Evolutionary conservation across 1,284 basidiomycete genomes (phyloP).

Genomic region (Mrakiaceae sp.): DNA sequence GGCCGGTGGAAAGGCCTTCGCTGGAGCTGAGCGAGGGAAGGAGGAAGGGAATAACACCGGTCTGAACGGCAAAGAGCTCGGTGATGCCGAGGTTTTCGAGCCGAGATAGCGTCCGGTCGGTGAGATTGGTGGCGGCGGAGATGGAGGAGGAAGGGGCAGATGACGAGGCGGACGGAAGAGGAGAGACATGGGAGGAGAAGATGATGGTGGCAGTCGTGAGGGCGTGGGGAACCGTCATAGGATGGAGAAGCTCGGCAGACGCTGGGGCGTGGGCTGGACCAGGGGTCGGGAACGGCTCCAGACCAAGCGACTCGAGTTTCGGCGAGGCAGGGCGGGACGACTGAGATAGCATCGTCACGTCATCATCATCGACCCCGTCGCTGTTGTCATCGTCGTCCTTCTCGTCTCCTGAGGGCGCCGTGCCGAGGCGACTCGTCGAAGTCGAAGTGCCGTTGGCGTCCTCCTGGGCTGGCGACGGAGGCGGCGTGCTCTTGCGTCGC

Average conservation of each 20-base stretch:
- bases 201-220: slow-evolving; percentile 8
- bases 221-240: slow-evolving; percentile 9
- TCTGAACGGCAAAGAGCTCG: slow-evolving; percentile 53
- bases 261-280: not conserved
- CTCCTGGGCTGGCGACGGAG: slow-evolving; percentile 15
- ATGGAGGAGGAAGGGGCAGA: not conserved
- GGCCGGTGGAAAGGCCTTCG: slow-evolving; percentile 30
- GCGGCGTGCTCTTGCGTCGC: too few relatives aligned
- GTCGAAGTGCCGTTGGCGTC: not conserved
- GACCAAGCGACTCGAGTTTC: not conserved
- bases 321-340: slow-evolving; percentile 16
- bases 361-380: slow-evolving; percentile 15
- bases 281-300: slow-evolving; percentile 9
- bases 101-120: not conserved
- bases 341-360: slow-evolving; percentile 17
- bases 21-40: slow-evolving; percentile 40
- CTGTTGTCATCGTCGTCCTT: slow-evolving; percentile 18
- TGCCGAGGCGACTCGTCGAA: not conserved
- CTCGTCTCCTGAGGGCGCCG: slow-evolving; percentile 5
- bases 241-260: slow-evolving; percentile 7
- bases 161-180: not conserved
- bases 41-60: slow-evolving; percentile 64
- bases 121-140: not conserved
- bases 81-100: slow-evolving; percentile 9
- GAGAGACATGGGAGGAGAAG: slow-evolving; percentile 5